Evolutionary conservation across 225 moss, liverwort and hornwort species (phyloP).

Genomic region (Polytrichum commune): DNA sequence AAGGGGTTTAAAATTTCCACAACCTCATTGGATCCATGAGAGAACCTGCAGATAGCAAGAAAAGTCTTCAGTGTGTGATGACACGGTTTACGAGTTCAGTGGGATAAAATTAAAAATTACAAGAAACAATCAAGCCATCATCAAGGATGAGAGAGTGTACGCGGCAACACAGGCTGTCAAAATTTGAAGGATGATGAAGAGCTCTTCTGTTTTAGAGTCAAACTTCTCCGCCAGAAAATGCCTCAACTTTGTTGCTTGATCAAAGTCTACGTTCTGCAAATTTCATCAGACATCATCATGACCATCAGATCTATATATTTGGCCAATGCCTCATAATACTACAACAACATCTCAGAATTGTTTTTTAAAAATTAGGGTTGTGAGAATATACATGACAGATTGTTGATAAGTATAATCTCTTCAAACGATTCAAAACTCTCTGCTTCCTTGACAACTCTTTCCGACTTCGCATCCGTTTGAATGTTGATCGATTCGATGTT

Average conservation of each 20-base stretch:
- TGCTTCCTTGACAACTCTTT: not conserved
- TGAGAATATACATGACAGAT: slow-evolving; percentile 12
- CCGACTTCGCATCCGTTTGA: slow-evolving; percentile 16
- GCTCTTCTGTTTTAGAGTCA: slow-evolving; percentile 19
- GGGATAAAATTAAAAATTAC: too few species aligned
- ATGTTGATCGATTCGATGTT: slow-evolving; percentile 19
- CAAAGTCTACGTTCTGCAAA: slow-evolving; percentile 12
- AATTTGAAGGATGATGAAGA: slow-evolving; percentile 25
- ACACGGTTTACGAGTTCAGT: too few species aligned
- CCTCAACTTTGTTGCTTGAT: slow-evolving; percentile 11
- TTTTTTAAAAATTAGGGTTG: not conserved
- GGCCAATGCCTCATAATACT: not conserved
- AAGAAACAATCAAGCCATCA: not conserved
- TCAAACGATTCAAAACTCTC: not conserved
- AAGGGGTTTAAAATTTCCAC: slow-evolving; percentile 16
- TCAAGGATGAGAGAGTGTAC: slow-evolving; percentile 7
- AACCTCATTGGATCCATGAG: slow-evolving; percentile 28
- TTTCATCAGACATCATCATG: not conserved
- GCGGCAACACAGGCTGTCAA: slow-evolving; percentile 25
- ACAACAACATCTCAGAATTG: not conserved
- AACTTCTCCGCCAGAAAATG: slow-evolving; percentile 29
- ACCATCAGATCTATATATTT: not conserved
- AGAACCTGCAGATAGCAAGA: slow-evolving; percentile 12
- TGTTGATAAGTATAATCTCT: slow-evolving; percentile 4
- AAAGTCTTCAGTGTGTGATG: too few species aligned